phyloP scores from a whole-genome alignment of 805 yeast genomes.

The Yarrowia divulgata region DNA sequence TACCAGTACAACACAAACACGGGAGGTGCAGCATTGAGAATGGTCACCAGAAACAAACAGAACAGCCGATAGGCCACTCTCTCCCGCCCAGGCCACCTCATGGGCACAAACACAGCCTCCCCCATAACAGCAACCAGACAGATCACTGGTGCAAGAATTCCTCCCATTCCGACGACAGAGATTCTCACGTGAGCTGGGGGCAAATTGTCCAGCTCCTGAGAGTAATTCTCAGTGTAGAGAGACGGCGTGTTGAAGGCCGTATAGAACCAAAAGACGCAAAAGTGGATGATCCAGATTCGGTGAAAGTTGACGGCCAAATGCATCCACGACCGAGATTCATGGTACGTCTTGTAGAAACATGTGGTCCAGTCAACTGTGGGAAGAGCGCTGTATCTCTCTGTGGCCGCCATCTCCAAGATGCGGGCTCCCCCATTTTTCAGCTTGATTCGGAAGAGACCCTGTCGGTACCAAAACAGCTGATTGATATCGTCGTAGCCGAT shows the following conservation, averaged over 20 bases:
- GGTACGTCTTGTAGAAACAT: slow-evolving; percentile 77
- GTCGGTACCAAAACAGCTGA: slow-evolving; percentile 83
- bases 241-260: slow-evolving; percentile 91
- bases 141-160: slow-evolving; percentile 79
- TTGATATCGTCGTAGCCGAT: slow-evolving; percentile 92
- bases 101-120: slow-evolving; percentile 96
- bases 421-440: slow-evolving; percentile 54
- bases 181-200: slow-evolving; percentile 89
- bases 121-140: slow-evolving; percentile 86
- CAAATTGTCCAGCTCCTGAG: slow-evolving; percentile 79
- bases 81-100: slow-evolving; percentile 99
- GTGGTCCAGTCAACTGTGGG: slow-evolving; percentile 68
- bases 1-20: slow-evolving; percentile 56
- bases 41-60: slow-evolving; percentile 68
- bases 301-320: slow-evolving; percentile 93
- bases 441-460: slow-evolving; percentile 66
- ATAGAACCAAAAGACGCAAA: slow-evolving; percentile 92
- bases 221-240: slow-evolving; percentile 84
- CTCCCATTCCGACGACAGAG: slow-evolving; percentile 93
- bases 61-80: slow-evolving; percentile 86
- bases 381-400: slow-evolving; percentile 63
- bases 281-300: slow-evolving; percentile 97
- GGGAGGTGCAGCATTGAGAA: slow-evolving; percentile 59
- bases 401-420: slow-evolving; percentile 62
- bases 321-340: slow-evolving; percentile 96